Evolutionary conservation across 345 rosid genomes (phyloP).

Genomic region (Noccaea caerulescens): DNA sequence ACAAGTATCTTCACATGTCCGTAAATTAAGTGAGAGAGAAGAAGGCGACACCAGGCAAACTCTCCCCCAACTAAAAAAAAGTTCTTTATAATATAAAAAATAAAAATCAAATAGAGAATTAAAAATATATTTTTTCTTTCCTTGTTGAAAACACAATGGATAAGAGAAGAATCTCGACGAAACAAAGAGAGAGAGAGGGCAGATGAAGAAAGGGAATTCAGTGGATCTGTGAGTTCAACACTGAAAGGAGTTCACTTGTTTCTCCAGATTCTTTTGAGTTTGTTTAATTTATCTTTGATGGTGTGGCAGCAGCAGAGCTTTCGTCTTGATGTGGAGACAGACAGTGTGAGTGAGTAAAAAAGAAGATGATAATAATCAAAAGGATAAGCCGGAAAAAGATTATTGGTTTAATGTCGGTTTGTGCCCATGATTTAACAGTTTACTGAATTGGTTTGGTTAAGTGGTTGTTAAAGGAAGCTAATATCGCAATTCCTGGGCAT

Average conservation of each 20-base stretch:
- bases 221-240: constrained; percentile 19
- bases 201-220: constrained; percentile 9
- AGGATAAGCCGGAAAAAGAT: too few relatives aligned
- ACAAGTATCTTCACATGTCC: constrained; percentile 51
- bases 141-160: constrained; percentile 29
- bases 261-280: too few relatives aligned
- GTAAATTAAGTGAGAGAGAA: constrained; percentile 42
- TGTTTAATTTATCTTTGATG: constrained; percentile 2
- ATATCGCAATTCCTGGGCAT: too few relatives aligned
- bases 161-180: constrained; percentile 36
- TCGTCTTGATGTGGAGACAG: constrained; percentile 25
- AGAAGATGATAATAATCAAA: too few relatives aligned
- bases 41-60: constrained; percentile 42
- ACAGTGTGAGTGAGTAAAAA: background rate
- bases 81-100: background rate
- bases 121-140: background rate
- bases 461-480: too few relatives aligned
- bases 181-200: constrained; percentile 11
- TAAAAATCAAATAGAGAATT: constrained; percentile 4
- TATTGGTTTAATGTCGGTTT: too few relatives aligned
- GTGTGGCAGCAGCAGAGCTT: constrained; percentile 9
- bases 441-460: too few relatives aligned
- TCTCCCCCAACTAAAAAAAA: constrained; percentile 39
- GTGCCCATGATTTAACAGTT: too few relatives aligned
- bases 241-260: too few relatives aligned